These are phyloP conservation scores for Phytopythium sindhum DNA, from an alignment of 352 stramenopile species.

Conservation along the genomic window DNA sequence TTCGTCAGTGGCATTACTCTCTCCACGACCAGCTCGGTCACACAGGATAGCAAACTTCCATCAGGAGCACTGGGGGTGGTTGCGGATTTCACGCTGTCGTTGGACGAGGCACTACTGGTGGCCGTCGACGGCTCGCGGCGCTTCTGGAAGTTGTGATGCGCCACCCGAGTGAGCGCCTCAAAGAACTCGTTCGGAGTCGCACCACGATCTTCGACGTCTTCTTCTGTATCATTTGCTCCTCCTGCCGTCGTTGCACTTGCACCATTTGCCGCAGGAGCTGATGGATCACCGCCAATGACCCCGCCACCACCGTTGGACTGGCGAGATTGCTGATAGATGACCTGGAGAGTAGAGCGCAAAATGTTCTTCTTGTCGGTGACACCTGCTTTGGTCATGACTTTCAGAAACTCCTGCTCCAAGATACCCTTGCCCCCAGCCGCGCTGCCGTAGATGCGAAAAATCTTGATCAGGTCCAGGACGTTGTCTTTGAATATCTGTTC, in stretches of 20 bases:
- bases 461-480: slow-evolving; percentile 74
- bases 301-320: slow-evolving; percentile 22
- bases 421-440: slow-evolving; percentile 62
- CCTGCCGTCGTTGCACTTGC: slow-evolving; percentile 7
- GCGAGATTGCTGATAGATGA: slow-evolving; percentile 71
- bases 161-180: slow-evolving; percentile 66
- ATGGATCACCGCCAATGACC: background rate
- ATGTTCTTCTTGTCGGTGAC: slow-evolving; percentile 84
- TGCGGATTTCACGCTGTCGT: background rate
- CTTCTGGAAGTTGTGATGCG: slow-evolving; percentile 69
- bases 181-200: slow-evolving; percentile 81
- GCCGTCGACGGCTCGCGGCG: slow-evolving; percentile 34
- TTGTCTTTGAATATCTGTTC: slow-evolving; percentile 74
- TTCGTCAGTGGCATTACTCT: slow-evolving; percentile 67
- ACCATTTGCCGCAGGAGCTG: background rate
- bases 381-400: slow-evolving; percentile 74
- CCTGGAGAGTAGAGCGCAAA: slow-evolving; percentile 57
- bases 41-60: slow-evolving; percentile 29
- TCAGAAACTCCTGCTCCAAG: slow-evolving; percentile 78
- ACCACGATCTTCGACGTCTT: slow-evolving; percentile 50
- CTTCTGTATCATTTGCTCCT: slow-evolving; percentile 26
- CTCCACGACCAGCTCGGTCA: slow-evolving; percentile 60
- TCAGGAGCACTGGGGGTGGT: background rate
- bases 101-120: slow-evolving; percentile 9
- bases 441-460: slow-evolving; percentile 73